A percentile compares a stretch with the other conserved stretches of the same genome.
phyloP scores from a whole-genome alignment of 2,329 filamentous ascomycete genomes.

The Hymenoscyphus scutula region DNA sequence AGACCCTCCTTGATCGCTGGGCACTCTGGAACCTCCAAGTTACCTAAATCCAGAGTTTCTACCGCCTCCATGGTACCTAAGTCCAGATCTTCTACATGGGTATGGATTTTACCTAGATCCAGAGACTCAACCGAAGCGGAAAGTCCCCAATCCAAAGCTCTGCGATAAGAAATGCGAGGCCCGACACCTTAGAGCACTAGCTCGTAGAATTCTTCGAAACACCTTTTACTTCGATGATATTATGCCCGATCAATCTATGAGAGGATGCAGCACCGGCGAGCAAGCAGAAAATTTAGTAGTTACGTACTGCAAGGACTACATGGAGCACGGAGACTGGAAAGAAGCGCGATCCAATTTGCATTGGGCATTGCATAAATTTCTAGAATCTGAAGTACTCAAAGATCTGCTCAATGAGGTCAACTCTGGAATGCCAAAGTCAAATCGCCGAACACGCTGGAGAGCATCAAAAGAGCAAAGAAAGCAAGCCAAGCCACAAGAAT shows the following conservation, averaged over 20 bases:
- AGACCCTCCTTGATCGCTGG: too few relatives aligned
- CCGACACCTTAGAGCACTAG: background rate
- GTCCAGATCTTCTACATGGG: too few relatives aligned
- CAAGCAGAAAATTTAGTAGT: background rate
- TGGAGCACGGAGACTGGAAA: background rate
- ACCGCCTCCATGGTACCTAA: too few relatives aligned
- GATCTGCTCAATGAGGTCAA: background rate
- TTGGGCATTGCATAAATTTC: background rate
- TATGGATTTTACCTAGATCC: too few relatives aligned
- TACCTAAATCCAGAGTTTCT: background rate
- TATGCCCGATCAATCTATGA: rapidly evolving
- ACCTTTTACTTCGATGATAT: too few relatives aligned
- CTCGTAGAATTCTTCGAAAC: background rate
- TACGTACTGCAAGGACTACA: background rate
- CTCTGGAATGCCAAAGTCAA: background rate
- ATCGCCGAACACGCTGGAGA: background rate
- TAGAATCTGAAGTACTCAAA: background rate
- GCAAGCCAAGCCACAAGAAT: background rate
- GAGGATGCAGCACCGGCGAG: background rate
- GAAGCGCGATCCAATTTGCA: background rate
- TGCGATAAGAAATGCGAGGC: background rate
- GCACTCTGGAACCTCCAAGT: too few relatives aligned
- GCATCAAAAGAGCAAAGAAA: background rate
- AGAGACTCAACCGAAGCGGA: too few relatives aligned
- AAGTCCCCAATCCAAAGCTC: background rate